Base-by-base conservation (phyloP, 2,329 filamentous ascomycete species). In the Bisporella sp. region DNA sequence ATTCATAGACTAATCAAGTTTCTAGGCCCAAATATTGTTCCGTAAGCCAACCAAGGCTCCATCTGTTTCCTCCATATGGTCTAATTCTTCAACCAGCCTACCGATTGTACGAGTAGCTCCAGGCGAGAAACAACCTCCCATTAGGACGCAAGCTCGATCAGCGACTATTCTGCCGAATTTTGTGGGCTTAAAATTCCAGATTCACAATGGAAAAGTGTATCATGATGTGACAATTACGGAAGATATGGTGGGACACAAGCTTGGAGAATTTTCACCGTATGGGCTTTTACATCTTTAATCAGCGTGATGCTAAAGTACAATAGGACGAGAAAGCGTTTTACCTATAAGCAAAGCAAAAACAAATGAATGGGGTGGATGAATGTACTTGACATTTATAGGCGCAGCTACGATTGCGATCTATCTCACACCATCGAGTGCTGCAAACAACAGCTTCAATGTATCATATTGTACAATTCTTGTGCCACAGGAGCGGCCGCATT, bases 161-260 rank as follows among this genome's bases (percentile, higher is more conserved):
- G 85, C 85, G 40, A 87, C 85, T 1, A 87, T 89, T 56, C 73
- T 88, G 32, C 85, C 85, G 3, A 85, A 82, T 60, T 88, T 88
- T 62, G 81, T 89, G 28, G 84, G 84, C 1, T 64, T 87, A 55
- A 76, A 78, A 60, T 89, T 89, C 64, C 78, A 84, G 58, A 77
- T 89, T 31, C 81, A 89, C 66, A 87, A 87, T 65, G 85, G 85
- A 40, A 88, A 87, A 70, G 76, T 70, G 11, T 88, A 88, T 62
- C 67, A 80, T 46, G 84, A 87, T 63, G 73, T 89, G 33, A 73
- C 74, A 50, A 82, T 89, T 54, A 87, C 84, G 1, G 85, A 88
- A 65, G 82, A 88, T 62, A 89, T 89, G 85, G 85, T 89, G 8
- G 85, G 85, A 50, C 79, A 85, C 64, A 89, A 88, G 65, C 68